Percentiles rank a stretch among this genome's conserved stretches.
These are phyloP conservation scores for Citrus medica DNA, from an alignment of 345 rosid genomes.

Conservation along the genomic window DNA sequence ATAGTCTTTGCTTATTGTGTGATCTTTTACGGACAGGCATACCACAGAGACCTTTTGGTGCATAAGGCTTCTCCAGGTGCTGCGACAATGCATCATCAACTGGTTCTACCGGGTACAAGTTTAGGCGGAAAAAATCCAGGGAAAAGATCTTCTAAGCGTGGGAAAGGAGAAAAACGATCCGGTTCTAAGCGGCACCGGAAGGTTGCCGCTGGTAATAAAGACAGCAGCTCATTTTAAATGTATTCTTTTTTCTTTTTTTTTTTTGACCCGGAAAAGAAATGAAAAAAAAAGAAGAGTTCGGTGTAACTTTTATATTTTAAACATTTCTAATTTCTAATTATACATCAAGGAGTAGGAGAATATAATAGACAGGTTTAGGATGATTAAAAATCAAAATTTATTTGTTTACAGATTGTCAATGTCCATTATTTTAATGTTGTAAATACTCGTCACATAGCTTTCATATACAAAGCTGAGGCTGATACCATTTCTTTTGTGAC, in stretches of 20 bases:
- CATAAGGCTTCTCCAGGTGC: constrained; percentile 55
- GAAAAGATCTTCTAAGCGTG: constrained; percentile 44
- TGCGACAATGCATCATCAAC: constrained; percentile 21
- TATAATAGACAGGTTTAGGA: constrained; percentile 1
- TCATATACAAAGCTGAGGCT: not conserved
- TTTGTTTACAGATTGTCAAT: not conserved
- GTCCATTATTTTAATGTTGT: constrained; percentile 7
- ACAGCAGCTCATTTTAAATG: constrained; percentile 19
- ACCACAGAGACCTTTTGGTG: constrained; percentile 77
- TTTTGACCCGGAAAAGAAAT: not conserved
- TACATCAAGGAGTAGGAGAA: not conserved
- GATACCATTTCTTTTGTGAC: not conserved
- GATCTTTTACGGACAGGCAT: constrained; percentile 37
- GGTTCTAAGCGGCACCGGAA: constrained; percentile 62
- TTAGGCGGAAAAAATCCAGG: constrained; percentile 24
- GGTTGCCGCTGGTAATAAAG: constrained; percentile 42
- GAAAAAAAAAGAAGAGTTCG: not conserved
- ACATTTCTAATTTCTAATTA: constrained; percentile 5
- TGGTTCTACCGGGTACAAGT: constrained; percentile 19
- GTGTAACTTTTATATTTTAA: not conserved
- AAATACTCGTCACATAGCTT: not conserved
- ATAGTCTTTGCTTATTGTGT: not conserved
- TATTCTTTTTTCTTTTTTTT: not conserved
- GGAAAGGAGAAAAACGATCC: constrained; percentile 39
- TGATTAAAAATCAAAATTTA: not conserved